Percentiles rank a stretch among this genome's conserved stretches.
Evolutionary conservation across 495 filamentous ascomycete species (phyloP).

Genomic region (Penicillium argentinense): DNA sequence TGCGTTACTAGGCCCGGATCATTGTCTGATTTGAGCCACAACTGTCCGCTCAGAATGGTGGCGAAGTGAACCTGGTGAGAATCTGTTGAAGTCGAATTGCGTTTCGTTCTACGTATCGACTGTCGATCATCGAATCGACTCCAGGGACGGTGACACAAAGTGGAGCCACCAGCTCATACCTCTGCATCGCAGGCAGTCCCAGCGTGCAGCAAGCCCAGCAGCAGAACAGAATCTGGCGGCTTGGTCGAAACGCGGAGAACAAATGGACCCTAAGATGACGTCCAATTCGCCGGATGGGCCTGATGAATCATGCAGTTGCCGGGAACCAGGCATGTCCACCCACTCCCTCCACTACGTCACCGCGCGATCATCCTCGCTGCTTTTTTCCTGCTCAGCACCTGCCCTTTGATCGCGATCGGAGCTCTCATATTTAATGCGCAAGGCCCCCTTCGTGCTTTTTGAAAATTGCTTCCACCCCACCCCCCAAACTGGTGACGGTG

Average conservation of each 20-base stretch:
- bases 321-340: conserved; percentile 19
- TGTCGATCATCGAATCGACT: too few relatives aligned
- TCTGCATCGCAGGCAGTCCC: too few relatives aligned
- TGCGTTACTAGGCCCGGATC: too few relatives aligned
- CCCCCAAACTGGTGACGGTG: neutral
- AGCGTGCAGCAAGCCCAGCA: too few relatives aligned
- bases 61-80: too few relatives aligned
- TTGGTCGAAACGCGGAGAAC: neutral
- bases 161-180: too few relatives aligned
- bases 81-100: too few relatives aligned
- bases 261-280: conserved; percentile 10
- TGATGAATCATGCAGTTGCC: conserved; percentile 31
- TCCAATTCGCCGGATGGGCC: conserved; percentile 2
- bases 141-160: neutral
- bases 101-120: too few relatives aligned
- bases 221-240: neutral
- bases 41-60: too few relatives aligned
- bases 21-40: too few relatives aligned
- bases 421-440: conserved; percentile 18
- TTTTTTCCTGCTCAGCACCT: conserved; percentile 15
- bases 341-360: conserved; percentile 44
- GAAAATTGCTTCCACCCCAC: conserved; percentile 2
- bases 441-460: conserved; percentile 1
- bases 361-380: conserved; percentile 35
- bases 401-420: conserved; percentile 6